Evolutionary conservation across 2,329 filamentous ascomycete genomes (phyloP).

Genomic region (Colletotrichum musae): DNA sequence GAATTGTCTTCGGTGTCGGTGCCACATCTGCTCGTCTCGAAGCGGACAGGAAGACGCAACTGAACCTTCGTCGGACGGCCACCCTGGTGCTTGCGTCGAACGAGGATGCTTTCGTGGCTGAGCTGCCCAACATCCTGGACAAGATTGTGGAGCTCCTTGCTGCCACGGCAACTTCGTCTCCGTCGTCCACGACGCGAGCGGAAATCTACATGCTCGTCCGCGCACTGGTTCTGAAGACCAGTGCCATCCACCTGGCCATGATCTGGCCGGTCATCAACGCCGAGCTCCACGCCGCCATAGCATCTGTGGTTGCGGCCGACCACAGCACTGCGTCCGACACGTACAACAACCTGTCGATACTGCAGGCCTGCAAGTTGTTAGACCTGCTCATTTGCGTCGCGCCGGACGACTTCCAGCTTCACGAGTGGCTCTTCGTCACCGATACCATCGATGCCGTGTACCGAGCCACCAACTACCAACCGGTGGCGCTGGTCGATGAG

Average conservation of each 20-base stretch:
- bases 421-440: slow-evolving; percentile 97
- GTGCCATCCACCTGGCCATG: slow-evolving; percentile 82
- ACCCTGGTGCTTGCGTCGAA: slow-evolving; percentile 83
- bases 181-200: slow-evolving; percentile 88
- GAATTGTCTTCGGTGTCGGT: slow-evolving; percentile 98
- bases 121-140: slow-evolving; percentile 81
- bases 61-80: slow-evolving; percentile 87
- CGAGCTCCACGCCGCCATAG: slow-evolving; percentile 85
- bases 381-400: slow-evolving; percentile 89
- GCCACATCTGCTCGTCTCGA: slow-evolving; percentile 94
- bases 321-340: slow-evolving; percentile 76
- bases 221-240: slow-evolving; percentile 84
- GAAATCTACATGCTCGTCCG: slow-evolving; percentile 93
- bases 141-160: slow-evolving; percentile 89
- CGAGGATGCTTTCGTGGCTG: slow-evolving; percentile 84
- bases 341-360: slow-evolving; percentile 81
- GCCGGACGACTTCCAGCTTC: slow-evolving; percentile 97
- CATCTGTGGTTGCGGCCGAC: slow-evolving; percentile 78
- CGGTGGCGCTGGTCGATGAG: slow-evolving; percentile 86
- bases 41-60: slow-evolving; percentile 91
- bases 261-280: slow-evolving; percentile 93
- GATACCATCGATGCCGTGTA: slow-evolving; percentile 98
- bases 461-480: slow-evolving; percentile 76
- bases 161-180: slow-evolving; percentile 89
- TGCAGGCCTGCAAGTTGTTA: slow-evolving; percentile 95